phyloP scores from a whole-genome alignment of 2,329 filamentous ascomycete genomes.

The Penicillium hordei region DNA sequence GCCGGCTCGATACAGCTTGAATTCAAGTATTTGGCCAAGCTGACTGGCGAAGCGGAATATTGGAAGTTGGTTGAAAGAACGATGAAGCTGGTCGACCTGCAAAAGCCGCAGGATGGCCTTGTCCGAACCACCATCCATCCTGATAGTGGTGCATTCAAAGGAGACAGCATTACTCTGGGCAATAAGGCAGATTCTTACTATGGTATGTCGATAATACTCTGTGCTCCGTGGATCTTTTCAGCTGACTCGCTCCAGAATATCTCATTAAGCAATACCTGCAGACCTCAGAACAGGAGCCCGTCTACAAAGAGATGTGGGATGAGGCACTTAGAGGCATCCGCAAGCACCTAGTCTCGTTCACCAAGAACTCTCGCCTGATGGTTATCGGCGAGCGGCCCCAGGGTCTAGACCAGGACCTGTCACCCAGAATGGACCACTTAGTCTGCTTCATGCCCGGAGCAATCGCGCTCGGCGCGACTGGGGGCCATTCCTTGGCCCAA shows the following conservation, averaged over 20 bases:
- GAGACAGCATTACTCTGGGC: slow-evolving; percentile 83
- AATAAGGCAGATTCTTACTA: slow-evolving; percentile 98
- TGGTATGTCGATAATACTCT: slow-evolving; percentile 38
- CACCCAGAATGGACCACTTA: slow-evolving; percentile 92
- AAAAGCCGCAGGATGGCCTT: slow-evolving; percentile 74
- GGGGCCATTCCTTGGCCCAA: slow-evolving; percentile 70
- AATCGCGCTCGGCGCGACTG: slow-evolving; percentile 84
- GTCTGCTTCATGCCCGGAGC: slow-evolving; percentile 98
- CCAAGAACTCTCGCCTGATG: slow-evolving; percentile 75
- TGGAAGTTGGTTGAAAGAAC: slow-evolving; percentile 91
- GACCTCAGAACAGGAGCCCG: slow-evolving; percentile 77
- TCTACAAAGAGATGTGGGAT: slow-evolving; percentile 93
- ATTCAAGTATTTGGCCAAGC: slow-evolving; percentile 92
- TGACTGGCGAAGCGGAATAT: slow-evolving; percentile 88
- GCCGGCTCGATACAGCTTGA: slow-evolving; percentile 90
- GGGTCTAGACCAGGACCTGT: slow-evolving; percentile 64
- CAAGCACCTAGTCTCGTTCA: slow-evolving; percentile 90
- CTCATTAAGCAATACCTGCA: slow-evolving; percentile 98
- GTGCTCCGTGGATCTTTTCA: neutral
- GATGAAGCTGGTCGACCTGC: slow-evolving; percentile 85
- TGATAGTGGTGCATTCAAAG: slow-evolving; percentile 73
- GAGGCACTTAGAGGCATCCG: slow-evolving; percentile 81
- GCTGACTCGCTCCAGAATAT: slow-evolving; percentile 62
- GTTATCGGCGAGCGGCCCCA: slow-evolving; percentile 81
- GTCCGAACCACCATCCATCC: slow-evolving; percentile 90